Evolutionary conservation across 2,329 filamentous ascomycete species (phyloP).

Genomic region (Aspergillus bombycis): DNA sequence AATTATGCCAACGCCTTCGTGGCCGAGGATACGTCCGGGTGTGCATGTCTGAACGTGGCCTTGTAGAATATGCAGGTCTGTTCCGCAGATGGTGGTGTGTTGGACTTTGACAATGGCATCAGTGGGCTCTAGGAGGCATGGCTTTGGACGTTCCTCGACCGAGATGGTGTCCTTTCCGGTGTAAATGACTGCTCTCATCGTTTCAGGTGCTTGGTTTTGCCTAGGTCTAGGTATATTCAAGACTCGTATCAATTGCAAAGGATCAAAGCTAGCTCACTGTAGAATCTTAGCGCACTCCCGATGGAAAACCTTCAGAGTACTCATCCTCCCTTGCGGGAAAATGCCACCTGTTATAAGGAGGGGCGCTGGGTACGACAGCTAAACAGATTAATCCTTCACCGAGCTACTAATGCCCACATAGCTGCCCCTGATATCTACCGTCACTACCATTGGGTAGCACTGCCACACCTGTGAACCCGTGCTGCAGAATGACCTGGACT

Average conservation of each 20-base stretch:
- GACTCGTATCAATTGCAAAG: neutral
- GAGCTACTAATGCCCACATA: neutral
- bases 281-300: neutral
- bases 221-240: neutral
- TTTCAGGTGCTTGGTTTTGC: neutral
- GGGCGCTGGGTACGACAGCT: neutral
- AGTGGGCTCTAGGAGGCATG: constrained; percentile 42
- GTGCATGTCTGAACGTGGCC: constrained; percentile 55
- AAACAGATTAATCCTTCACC: neutral
- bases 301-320: neutral
- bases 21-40: constrained; percentile 53
- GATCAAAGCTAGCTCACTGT: neutral
- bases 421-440: neutral
- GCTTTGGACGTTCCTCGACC: constrained; percentile 41
- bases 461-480: neutral
- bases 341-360: neutral
- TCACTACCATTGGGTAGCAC: neutral
- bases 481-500: neutral
- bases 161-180: constrained; percentile 30
- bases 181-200: constrained; percentile 52
- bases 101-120: constrained; percentile 53
- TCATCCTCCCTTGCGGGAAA: neutral
- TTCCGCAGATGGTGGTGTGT: constrained; percentile 56
- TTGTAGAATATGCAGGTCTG: constrained; percentile 58
- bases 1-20: constrained; percentile 58